Evolutionary conservation across 345 rosid genomes (phyloP).

Genomic region (Bruguiera parviflora): DNA sequence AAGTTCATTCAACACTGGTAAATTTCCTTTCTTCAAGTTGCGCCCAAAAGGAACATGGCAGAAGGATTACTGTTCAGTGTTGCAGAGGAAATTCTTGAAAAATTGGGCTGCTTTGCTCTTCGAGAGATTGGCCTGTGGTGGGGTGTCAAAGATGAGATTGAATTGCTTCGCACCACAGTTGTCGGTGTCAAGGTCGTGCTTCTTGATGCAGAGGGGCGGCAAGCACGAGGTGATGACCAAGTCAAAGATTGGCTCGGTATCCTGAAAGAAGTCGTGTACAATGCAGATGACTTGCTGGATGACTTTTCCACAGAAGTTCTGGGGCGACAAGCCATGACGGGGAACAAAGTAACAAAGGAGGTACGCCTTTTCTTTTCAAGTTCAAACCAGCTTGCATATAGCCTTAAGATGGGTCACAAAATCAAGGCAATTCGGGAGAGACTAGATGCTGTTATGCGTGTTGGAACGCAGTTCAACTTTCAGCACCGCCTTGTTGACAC

Average conservation of each 20-base stretch:
- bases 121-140: not conserved
- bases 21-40: no score
- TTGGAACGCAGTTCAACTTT: not conserved
- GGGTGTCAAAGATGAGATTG: not conserved
- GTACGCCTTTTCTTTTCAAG: slow-evolving; percentile 13
- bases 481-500: not conserved
- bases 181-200: slow-evolving; percentile 11
- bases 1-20: no score
- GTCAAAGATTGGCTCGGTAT: slow-evolving; percentile 24
- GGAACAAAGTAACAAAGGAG: not conserved
- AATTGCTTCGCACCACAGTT: not conserved
- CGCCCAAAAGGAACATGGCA: slow-evolving; percentile 11
- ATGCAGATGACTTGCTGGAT: slow-evolving; percentile 35
- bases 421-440: slow-evolving; percentile 20
- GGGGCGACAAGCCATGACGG: not conserved
- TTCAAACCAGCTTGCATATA: slow-evolving; percentile 11
- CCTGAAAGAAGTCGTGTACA: slow-evolving; percentile 24
- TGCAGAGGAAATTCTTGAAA: slow-evolving; percentile 1
- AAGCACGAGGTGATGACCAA: not conserved
- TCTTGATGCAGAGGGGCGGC: not conserved
- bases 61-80: slow-evolving; percentile 8
- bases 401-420: slow-evolving; percentile 10
- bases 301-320: slow-evolving; percentile 23
- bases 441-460: slow-evolving; percentile 12
- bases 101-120: not conserved